Evolutionary conservation across 2,329 filamentous ascomycete species (phyloP).

Genomic region (Paracamarosporium sp.): DNA sequence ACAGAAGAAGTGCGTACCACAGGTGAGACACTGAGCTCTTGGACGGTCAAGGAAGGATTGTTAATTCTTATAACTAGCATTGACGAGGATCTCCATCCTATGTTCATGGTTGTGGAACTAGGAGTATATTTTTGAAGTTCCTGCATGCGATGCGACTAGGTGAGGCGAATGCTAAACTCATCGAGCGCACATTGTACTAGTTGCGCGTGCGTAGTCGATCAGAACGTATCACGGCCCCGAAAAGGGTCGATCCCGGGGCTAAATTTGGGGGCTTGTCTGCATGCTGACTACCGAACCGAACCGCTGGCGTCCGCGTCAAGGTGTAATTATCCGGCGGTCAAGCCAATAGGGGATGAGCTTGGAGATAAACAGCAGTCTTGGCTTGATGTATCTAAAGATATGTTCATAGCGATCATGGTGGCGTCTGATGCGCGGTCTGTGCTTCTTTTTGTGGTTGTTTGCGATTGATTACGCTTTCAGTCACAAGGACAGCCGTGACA

Average conservation of each 20-base stretch:
- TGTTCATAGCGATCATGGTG: background rate
- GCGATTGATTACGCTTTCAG: background rate
- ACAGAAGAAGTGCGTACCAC: background rate
- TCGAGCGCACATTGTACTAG: background rate
- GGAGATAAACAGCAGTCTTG: background rate
- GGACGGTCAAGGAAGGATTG: background rate
- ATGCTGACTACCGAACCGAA: conserved; percentile 4
- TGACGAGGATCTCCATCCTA: background rate
- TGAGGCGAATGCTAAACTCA: background rate
- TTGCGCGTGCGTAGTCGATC: background rate
- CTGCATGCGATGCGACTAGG: background rate
- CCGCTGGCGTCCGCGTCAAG: background rate
- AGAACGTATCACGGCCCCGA: background rate
- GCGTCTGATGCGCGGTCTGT: background rate
- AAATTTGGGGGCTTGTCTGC: background rate
- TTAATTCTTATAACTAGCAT: background rate
- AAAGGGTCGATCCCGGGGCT: background rate
- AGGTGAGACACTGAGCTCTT: background rate
- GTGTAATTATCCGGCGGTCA: background rate
- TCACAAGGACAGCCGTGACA: too few relatives aligned
- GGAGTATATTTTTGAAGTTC: conserved; percentile 3
- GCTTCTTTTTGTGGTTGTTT: background rate
- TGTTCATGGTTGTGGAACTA: background rate
- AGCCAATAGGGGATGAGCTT: background rate
- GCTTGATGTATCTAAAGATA: background rate